phyloP scores from a whole-genome alignment of 1,284 basidiomycete species.

The Tilletia setariae region DNA sequence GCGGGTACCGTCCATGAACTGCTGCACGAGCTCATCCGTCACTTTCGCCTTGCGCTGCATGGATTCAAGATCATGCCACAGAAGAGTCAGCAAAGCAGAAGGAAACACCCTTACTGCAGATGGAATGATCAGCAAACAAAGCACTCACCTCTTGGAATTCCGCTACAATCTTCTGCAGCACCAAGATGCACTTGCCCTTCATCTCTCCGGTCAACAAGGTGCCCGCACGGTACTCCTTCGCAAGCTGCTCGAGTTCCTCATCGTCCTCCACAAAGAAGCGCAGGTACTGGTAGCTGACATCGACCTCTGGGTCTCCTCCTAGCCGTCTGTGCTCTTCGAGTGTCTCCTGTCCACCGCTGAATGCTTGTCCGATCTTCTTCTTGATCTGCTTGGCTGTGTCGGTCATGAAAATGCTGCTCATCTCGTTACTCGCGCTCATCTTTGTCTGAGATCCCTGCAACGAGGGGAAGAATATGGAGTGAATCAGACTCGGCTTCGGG shows the following conservation, averaged over 20 bases:
- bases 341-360: slow-evolving; percentile 66
- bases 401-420: slow-evolving; percentile 90
- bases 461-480: slow-evolving; percentile 97
- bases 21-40: slow-evolving; percentile 71
- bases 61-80: neutral
- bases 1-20: slow-evolving; percentile 80
- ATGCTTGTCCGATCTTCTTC: slow-evolving; percentile 85
- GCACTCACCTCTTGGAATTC: slow-evolving; percentile 77
- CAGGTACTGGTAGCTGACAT: slow-evolving; percentile 93
- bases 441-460: slow-evolving; percentile 96
- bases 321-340: slow-evolving; percentile 84
- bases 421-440: slow-evolving; percentile 92
- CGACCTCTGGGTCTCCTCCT: slow-evolving; percentile 91
- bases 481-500: slow-evolving; percentile 86
- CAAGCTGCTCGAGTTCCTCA: slow-evolving; percentile 73
- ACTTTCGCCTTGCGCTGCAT: slow-evolving; percentile 73
- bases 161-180: slow-evolving; percentile 78
- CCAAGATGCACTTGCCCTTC: slow-evolving; percentile 81
- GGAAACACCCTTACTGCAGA: too few species aligned
- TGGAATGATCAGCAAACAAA: too few species aligned
- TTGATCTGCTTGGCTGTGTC: slow-evolving; percentile 91
- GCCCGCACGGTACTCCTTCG: slow-evolving; percentile 84
- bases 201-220: slow-evolving; percentile 84
- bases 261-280: slow-evolving; percentile 97
- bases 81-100: neutral